phyloP scores from a whole-genome alignment of 371 early-diverging fungal genomes.

The Nematocida parisii region DNA sequence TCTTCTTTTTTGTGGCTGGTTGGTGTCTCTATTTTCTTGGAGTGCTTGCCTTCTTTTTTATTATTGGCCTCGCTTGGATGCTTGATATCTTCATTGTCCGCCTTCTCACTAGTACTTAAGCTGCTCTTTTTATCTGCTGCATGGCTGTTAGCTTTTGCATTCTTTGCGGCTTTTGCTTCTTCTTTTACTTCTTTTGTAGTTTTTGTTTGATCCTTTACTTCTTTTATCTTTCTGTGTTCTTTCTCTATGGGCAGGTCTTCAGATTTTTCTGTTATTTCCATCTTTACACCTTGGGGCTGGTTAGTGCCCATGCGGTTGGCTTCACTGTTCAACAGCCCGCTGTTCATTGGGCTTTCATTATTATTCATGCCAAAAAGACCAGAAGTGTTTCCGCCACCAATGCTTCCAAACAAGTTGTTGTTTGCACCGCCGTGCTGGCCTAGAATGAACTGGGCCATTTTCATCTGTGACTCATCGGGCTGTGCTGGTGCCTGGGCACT shows the following conservation, averaged over 20 bases:
- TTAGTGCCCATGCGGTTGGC: too few relatives aligned
- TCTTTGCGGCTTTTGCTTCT: neutral
- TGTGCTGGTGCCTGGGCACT: neutral
- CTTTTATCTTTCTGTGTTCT: neutral
- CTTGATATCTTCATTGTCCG: neutral
- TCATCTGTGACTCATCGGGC: neutral
- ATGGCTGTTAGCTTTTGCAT: neutral
- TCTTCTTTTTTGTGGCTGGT: constrained; percentile 1
- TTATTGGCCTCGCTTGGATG: neutral
- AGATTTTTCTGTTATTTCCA: too few relatives aligned
- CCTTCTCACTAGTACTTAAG: neutral
- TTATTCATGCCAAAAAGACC: too few relatives aligned
- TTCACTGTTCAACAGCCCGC: too few relatives aligned
- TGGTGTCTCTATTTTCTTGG: neutral
- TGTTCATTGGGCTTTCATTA: too few relatives aligned
- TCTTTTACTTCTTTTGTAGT: neutral
- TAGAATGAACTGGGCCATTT: constrained; percentile 3
- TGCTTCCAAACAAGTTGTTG: neutral
- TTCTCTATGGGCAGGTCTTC: too few relatives aligned
- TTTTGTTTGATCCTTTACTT: constrained; percentile 3
- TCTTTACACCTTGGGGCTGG: too few relatives aligned
- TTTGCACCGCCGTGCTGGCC: neutral
- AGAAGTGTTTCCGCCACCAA: too few relatives aligned
- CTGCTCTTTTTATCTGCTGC: too few relatives aligned
- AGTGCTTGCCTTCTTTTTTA: neutral